A percentile compares a stretch with the other conserved stretches of the same genome.
Conservation (phyloP, 306 rosid species). For the Pachyrhizus erosus region DNA sequence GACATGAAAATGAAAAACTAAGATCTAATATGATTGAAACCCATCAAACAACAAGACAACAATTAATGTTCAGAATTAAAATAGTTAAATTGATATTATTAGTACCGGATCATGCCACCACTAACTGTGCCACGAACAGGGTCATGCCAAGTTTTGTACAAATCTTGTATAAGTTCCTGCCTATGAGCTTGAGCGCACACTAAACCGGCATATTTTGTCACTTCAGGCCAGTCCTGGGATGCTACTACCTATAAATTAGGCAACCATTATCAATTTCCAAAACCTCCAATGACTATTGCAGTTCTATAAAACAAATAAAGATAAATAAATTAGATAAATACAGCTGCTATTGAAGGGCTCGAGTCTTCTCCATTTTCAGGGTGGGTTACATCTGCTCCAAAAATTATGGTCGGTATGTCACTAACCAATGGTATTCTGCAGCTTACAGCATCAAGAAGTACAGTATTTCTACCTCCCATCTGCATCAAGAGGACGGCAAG, state of each 20-base stretch:
- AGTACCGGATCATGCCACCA: constrained; percentile 93
- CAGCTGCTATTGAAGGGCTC: constrained; percentile 96
- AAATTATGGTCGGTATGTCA: constrained; percentile 92
- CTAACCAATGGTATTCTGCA: constrained; percentile 93
- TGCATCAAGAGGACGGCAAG: constrained; percentile 43
- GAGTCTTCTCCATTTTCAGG: constrained; percentile 97
- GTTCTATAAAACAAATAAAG: background rate
- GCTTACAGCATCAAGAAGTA: constrained; percentile 93
- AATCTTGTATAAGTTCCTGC: constrained; percentile 92
- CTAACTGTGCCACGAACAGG: constrained; percentile 89
- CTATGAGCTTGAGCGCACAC: constrained; percentile 97
- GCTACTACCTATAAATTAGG: constrained; percentile 81
- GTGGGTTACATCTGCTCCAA: constrained; percentile 95
- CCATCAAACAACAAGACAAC: constrained; percentile 18
- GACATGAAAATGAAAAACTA: constrained; percentile 10
- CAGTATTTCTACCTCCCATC: constrained; percentile 99
- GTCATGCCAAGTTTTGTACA: constrained; percentile 94
- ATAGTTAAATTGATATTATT: constrained; percentile 7
- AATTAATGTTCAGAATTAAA: background rate
- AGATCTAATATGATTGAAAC: constrained; percentile 32
- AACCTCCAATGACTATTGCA: background rate
- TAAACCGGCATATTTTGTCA: constrained; percentile 90
- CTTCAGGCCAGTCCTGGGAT: constrained; percentile 98
- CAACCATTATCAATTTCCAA: constrained; percentile 40
- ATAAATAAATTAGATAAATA: constrained; percentile 42